A percentile compares a stretch with the other conserved stretches of the same genome.
These are phyloP conservation scores for Bruguiera sexangula DNA, from an alignment of 345 rosid genomes.

Conservation along the genomic window DNA sequence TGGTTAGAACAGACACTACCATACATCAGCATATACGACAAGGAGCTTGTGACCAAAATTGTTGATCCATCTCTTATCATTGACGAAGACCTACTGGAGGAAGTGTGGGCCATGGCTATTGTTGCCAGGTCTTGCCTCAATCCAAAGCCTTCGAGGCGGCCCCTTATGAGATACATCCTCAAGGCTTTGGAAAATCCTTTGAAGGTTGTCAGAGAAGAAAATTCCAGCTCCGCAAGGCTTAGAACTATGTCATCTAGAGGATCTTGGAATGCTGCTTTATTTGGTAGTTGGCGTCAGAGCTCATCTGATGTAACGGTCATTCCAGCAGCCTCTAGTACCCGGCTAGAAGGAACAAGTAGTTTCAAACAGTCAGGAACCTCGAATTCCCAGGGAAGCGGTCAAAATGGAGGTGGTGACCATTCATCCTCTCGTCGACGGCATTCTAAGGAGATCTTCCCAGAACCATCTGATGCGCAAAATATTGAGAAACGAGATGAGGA, in stretches of 20 bases:
- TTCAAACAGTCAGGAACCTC: constrained; percentile 65
- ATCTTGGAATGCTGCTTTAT: constrained; percentile 89
- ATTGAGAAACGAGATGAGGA: constrained; percentile 47
- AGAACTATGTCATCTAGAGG: constrained; percentile 86
- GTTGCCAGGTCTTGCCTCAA: constrained; percentile 93
- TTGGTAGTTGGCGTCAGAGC: constrained; percentile 95
- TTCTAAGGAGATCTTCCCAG: constrained; percentile 86
- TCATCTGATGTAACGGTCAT: constrained; percentile 61
- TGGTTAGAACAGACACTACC: constrained; percentile 71
- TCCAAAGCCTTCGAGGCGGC: constrained; percentile 87
- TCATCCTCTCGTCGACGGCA: constrained; percentile 78
- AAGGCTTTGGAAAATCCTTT: constrained; percentile 91
- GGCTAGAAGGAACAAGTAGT: constrained; percentile 50
- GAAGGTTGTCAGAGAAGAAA: constrained; percentile 87
- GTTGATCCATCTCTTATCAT: constrained; percentile 83
- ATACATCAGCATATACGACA: constrained; percentile 77
- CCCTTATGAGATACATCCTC: constrained; percentile 85
- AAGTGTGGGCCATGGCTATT: constrained; percentile 99
- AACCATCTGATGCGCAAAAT: constrained; percentile 55
- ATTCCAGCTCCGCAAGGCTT: constrained; percentile 63
- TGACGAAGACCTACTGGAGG: constrained; percentile 91
- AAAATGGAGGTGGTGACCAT: constrained; percentile 50
- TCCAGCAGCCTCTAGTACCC: constrained; percentile 35
- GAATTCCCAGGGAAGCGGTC: constrained; percentile 80
- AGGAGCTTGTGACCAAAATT: constrained; percentile 85